A percentile compares a stretch with the other conserved stretches of the same genome.
phyloP scores from a whole-genome alignment of 2,329 filamentous ascomycete species.

The Grosmannia clavigera region DNA sequence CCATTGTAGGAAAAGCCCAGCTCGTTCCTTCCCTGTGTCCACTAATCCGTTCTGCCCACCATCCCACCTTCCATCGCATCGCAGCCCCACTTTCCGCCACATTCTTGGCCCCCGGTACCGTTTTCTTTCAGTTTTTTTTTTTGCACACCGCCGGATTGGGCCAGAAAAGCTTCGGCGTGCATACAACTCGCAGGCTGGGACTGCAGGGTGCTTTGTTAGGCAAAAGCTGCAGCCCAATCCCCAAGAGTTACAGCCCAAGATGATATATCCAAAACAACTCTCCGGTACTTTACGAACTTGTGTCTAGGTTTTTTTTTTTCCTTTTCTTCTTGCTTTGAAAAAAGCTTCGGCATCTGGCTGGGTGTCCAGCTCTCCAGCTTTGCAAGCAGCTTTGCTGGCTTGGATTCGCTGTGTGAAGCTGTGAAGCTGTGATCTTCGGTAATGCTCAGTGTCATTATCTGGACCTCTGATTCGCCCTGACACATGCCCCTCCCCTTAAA shows the following conservation, averaged over 20 bases:
- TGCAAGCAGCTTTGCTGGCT: not conserved
- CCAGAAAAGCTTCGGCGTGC: not conserved
- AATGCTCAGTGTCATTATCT: not conserved
- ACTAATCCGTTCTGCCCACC: not conserved
- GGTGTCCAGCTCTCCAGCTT: not conserved
- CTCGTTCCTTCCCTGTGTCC: not conserved
- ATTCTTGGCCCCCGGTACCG: not conserved
- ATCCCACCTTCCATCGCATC: not conserved
- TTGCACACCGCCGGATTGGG: conserved; percentile 9
- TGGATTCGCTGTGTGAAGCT: not conserved
- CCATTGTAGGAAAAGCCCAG: not conserved
- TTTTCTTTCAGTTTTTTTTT: not conserved
- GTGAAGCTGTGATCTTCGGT: not conserved
- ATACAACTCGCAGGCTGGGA: not conserved
- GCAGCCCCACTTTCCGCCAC: not conserved
- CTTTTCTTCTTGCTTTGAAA: too few relatives aligned
- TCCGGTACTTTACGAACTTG: not conserved
- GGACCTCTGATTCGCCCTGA: not conserved
- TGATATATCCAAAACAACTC: not conserved
- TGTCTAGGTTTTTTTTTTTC: not conserved
- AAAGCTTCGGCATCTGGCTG: not conserved
- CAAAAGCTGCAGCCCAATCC: not conserved
- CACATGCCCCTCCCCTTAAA: not conserved
- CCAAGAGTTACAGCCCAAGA: not conserved
- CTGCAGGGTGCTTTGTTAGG: not conserved